Conservation (phyloP, 768 basidiomycete genomes). For the Boletus tylopilopsis region DNA sequence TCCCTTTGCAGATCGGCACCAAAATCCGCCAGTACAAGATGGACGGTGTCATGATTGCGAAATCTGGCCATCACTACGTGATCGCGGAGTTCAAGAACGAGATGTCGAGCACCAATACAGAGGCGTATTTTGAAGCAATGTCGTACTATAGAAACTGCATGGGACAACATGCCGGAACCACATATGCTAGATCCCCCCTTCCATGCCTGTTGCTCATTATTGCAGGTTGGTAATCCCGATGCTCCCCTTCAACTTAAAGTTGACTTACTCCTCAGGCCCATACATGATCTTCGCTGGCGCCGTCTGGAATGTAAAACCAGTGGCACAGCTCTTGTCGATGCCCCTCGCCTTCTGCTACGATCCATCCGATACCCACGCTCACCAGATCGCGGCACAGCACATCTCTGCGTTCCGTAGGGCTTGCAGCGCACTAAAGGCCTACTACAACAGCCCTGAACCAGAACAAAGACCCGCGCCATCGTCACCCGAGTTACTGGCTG, state of each 20-base stretch:
- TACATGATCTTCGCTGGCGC: conserved; percentile 27
- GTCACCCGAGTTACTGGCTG: too few species aligned
- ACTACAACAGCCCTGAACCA: too few species aligned
- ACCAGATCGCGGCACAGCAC: conserved; percentile 7
- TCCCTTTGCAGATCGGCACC: too few species aligned
- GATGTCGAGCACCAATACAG: background rate
- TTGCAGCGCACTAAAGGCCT: conserved; percentile 13
- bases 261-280: too few species aligned
- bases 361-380: conserved; percentile 11
- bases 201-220: background rate
- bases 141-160: background rate
- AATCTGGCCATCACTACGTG: background rate
- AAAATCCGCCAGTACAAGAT: too few species aligned
- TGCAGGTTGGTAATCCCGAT: too few species aligned
- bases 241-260: too few species aligned
- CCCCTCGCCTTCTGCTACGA: conserved; percentile 25
- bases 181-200: background rate
- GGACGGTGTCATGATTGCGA: too few species aligned
- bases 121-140: background rate
- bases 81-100: background rate
- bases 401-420: conserved; percentile 29
- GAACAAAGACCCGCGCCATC: too few species aligned
- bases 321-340: conserved; percentile 23
- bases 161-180: too few species aligned
- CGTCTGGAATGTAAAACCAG: conserved; percentile 20